A percentile compares a stretch with the other conserved stretches of the same genome.
phyloP scores from a whole-genome alignment of 2,329 filamentous ascomycete genomes.

The Aspergillus spinulosporus region DNA sequence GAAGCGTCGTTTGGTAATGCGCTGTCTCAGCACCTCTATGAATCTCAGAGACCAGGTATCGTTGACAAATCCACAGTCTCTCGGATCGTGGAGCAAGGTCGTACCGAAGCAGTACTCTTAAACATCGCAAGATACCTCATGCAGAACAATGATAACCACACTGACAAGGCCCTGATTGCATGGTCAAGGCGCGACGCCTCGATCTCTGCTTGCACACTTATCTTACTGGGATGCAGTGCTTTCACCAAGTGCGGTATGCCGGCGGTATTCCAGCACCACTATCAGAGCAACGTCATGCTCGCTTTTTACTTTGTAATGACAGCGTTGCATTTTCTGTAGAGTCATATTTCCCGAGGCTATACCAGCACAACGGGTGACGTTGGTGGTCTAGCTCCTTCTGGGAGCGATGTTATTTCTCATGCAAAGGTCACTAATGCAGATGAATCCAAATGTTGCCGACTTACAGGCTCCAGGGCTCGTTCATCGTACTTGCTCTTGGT shows the following conservation, averaged over 20 bases:
- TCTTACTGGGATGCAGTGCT: conserved; percentile 1
- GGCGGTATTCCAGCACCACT: background rate
- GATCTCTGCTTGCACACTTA: background rate
- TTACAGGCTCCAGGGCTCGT: background rate
- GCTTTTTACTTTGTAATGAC: conserved; percentile 5
- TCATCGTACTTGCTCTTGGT: background rate
- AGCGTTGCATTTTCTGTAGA: conserved; percentile 7
- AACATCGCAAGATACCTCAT: too few species aligned
- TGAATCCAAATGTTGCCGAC: background rate
- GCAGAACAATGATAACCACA: background rate
- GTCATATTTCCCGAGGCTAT: background rate
- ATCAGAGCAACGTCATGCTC: background rate
- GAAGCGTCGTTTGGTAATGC: background rate
- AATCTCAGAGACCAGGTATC: conserved; percentile 7
- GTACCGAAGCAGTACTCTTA: background rate
- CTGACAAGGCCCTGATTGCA: conserved; percentile 1
- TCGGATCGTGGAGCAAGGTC: background rate
- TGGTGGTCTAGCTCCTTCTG: background rate
- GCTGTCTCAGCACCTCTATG: background rate
- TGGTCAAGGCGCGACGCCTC: conserved; percentile 9
- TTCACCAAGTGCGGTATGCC: conserved; percentile 2
- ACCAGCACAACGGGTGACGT: background rate
- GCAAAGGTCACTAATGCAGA: background rate
- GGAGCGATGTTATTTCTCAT: background rate
- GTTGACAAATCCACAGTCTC: background rate